Base-by-base conservation (phyloP, 1,139 yeast species). In the Saccharomyces hybrid region DNA sequence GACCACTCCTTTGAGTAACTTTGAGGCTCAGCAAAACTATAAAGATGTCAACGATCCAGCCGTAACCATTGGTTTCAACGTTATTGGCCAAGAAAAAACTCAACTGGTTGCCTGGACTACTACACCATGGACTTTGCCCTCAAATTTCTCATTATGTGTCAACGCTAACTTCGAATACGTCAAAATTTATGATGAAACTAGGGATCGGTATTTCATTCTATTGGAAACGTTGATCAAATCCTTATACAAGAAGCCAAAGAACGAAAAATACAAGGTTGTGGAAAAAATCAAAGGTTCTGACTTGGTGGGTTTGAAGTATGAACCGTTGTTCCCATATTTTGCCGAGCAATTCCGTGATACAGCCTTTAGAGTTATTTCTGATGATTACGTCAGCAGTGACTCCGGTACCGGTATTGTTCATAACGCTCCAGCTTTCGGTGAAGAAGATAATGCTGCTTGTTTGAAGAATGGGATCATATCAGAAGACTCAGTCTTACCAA, bases 371-470 rank as follows among this genome's bases (percentile, higher is more conserved):
- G 97, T 93, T 64, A 82, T 88, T 65, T 75, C 78, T 55, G 97
- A 85, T 56, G 86, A 81, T 62, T 93, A 88, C 68, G 99, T 93
- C 67, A 83, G 96, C 54, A 83, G 79, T 60, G 99, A 93, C 62
- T 86, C 96, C 53, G 99, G 99, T 89, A 88, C 99, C 55, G 99
- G 99, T 84, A 83, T 93, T 70, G 99, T 93, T 59, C 99, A 93
- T 73, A 97, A 91, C 73, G 84, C 99, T 50, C 99, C 99, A 62
- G 95, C 99, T 52, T 95, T 90, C 76, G 99, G 99, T 86, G 99
- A 93, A 76, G 96, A 84, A 73, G 99, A 95, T 91, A 90, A 83
- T 79, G 80, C 79, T 61, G 96, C 86, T 60, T 87, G 95, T 65
- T 77, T 82, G 52, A 81, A 78, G 47, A 81, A 83, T 46, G 97